Evolutionary conservation across 164 flowering plant species (phyloP).

Genomic region (Magnolia kwangsiensis): DNA sequence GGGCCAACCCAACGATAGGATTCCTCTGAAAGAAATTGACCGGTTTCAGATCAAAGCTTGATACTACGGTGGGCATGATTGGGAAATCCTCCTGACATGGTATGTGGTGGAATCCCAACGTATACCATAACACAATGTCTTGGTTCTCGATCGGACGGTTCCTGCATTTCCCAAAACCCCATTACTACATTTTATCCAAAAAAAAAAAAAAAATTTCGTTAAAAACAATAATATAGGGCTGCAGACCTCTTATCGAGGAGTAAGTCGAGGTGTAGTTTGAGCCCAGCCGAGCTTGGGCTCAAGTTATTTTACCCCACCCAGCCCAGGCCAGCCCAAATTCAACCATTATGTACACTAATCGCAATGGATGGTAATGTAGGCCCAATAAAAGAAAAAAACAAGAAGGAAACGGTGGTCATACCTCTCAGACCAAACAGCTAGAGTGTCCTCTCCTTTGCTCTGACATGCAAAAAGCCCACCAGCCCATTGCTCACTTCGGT

Average conservation of each 20-base stretch:
- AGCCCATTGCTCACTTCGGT: constrained; percentile 80
- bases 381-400: too few relatives aligned
- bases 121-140: constrained; percentile 87
- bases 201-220: too few relatives aligned
- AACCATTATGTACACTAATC: too few relatives aligned
- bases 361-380: too few relatives aligned
- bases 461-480: constrained; percentile 77
- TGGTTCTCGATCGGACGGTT: constrained; percentile 57
- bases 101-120: constrained; percentile 80
- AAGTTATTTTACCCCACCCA: too few relatives aligned
- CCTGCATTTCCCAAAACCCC: constrained; percentile 37
- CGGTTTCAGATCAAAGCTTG: constrained; percentile 77
- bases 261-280: not conserved
- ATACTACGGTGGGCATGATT: constrained; percentile 73
- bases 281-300: too few relatives aligned
- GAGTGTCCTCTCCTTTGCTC: constrained; percentile 81
- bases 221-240: not conserved
- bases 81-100: constrained; percentile 92
- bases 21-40: constrained; percentile 83
- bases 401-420: constrained; percentile 9
- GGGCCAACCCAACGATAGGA: constrained; percentile 57
- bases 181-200: constrained; percentile 33
- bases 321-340: too few relatives aligned
- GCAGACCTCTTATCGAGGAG: not conserved
- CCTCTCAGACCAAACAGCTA: constrained; percentile 89